Base-by-base conservation (phyloP, 2,329 filamentous ascomycete species). In the Penicillium sp. region DNA sequence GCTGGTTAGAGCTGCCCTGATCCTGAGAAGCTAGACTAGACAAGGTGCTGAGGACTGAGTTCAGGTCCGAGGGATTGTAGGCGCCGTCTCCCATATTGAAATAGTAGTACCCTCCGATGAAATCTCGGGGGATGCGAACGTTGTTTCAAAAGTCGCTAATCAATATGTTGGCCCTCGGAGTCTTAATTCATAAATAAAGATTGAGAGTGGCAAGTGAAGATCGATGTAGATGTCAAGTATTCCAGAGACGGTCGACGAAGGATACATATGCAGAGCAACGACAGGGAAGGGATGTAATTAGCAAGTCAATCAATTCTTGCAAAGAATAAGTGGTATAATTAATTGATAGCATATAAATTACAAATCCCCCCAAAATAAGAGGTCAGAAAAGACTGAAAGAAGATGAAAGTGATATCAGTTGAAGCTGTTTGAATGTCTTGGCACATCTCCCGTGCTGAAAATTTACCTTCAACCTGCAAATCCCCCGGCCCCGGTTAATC, bases 21-120 rank as follows among this genome's bases (percentile, higher is more conserved):
- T 54, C 65, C n/a, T 59, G 63, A 18, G 61, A 65, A 18, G 70
- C 62, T 55, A 76, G 70, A 34, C 70, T 66, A 43, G 74, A 74
- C 13, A 79, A 70, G 0, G 76, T 76, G 55, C 66, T 63, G n/a
- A 79, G 70, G 44, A 79, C 70, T 8, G 74, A 72, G 31, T 70
- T 70, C 38, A 79, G 65, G 49, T 78, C 72, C 8, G 74, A 66
- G 35, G 69, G 53, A 38, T 71, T 64, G 40, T 70, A 68, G 44
- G 57, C 59, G 64, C 68, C 34, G 35, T 59, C 56, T 11, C 50
- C 53, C 63, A 66, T 66, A 18, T 18, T 56, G 32, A n/a, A n/a
- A 39, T 10, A 14, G 4, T 24, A 13, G 18, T 32, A 43, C 22
- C 11, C n/a, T n/a, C 26, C 6, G 34, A 14, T 16, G 35, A 2